Conservation (phyloP, 768 basidiomycete species). For the Suillus clintonianus region DNA sequence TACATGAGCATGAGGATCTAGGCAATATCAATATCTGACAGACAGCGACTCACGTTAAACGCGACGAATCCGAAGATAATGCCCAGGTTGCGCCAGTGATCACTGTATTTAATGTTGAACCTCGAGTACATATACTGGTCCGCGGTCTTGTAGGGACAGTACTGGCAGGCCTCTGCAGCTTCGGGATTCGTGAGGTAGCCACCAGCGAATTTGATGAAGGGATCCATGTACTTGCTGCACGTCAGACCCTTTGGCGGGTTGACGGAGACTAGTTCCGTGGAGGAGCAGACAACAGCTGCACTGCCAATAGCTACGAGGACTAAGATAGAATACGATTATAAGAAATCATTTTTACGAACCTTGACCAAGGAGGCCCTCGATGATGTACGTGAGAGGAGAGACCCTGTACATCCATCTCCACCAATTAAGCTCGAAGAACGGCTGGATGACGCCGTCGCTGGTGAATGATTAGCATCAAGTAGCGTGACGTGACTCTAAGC, state of each 20-base stretch:
- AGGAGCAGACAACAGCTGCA: conserved; percentile 52
- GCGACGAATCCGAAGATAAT: conserved; percentile 43
- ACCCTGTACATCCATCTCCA: conserved; percentile 71
- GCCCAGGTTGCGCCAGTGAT: conserved; percentile 51
- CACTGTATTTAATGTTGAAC: conserved; percentile 64
- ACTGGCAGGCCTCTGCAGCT: conserved; percentile 42
- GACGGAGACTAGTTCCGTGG: conserved; percentile 61
- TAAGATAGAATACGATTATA: neutral
- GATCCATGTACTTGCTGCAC: conserved; percentile 46
- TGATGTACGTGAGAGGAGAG: conserved; percentile 57
- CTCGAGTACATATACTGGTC: conserved; percentile 45
- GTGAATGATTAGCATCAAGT: neutral
- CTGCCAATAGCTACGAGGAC: conserved; percentile 47
- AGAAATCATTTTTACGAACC: conserved; percentile 35
- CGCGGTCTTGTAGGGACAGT: conserved; percentile 59
- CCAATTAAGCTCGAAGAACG: conserved; percentile 62
- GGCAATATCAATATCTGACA: no score
- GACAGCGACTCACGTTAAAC: conserved; percentile 45
- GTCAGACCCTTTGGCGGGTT: conserved; percentile 46
- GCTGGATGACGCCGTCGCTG: conserved; percentile 64
- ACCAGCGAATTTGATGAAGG: conserved; percentile 42
- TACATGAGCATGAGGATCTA: neutral
- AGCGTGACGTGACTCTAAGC: neutral
- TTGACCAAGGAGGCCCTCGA: conserved; percentile 47
- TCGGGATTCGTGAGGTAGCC: conserved; percentile 48